These are phyloP conservation scores for Yamadazyma paraphyllophila DNA, from an alignment of 805 yeast species.

Conservation along the genomic window DNA sequence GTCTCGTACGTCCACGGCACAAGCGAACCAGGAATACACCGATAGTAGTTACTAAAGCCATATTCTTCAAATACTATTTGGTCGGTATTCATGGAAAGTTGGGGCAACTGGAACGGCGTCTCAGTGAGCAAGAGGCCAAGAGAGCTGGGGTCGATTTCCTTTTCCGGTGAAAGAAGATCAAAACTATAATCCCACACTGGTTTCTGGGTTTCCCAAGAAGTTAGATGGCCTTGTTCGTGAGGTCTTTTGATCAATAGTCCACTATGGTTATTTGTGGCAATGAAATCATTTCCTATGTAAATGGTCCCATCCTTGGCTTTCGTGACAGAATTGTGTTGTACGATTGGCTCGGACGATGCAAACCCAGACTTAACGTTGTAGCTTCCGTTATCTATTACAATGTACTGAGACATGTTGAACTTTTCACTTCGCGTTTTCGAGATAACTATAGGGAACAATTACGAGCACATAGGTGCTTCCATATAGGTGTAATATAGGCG, in stretches of 20 bases:
- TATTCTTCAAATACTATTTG: conserved; percentile 94
- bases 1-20: conserved; percentile 21
- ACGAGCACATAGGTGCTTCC: background rate
- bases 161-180: conserved; percentile 18
- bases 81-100: conserved; percentile 78
- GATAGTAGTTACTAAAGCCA: conserved; percentile 67
- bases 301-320: conserved; percentile 73
- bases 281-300: conserved; percentile 67
- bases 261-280: conserved; percentile 67
- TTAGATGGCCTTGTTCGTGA: conserved; percentile 81
- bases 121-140: conserved; percentile 72
- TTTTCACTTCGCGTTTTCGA: conserved; percentile 1
- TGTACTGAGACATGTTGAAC: conserved; percentile 12
- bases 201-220: conserved; percentile 88
- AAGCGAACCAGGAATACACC: conserved; percentile 60
- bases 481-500: too few relatives aligned
- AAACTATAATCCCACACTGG: conserved; percentile 87
- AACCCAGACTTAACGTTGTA: conserved; percentile 63
- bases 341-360: conserved; percentile 35
- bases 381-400: conserved; percentile 89
- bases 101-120: conserved; percentile 77
- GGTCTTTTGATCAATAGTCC: conserved; percentile 78
- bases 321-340: conserved; percentile 67
- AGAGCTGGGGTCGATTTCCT: conserved; percentile 16
- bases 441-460: background rate